These are phyloP conservation scores for Talaromyces stipitatus DNA, from an alignment of 495 filamentous ascomycete genomes.

Conservation along the genomic window DNA sequence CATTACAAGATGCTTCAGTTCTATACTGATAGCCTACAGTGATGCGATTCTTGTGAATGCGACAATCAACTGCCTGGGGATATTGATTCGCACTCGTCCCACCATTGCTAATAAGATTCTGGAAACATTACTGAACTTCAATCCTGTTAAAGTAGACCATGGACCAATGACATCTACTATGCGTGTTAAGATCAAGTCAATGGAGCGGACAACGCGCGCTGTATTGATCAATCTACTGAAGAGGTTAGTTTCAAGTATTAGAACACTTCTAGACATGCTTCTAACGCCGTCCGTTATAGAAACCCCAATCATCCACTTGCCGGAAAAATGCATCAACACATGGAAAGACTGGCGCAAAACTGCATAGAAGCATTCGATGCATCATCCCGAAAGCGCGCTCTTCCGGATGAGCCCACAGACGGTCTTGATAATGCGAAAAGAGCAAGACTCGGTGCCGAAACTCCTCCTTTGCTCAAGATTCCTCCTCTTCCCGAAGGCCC, in stretches of 20 bases:
- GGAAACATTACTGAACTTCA: slow-evolving; percentile 79
- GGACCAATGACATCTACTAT: slow-evolving; percentile 68
- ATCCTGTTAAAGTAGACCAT: slow-evolving; percentile 71
- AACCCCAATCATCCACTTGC: slow-evolving; percentile 61
- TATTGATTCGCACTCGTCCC: slow-evolving; percentile 71
- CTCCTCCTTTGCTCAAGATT: slow-evolving; percentile 44
- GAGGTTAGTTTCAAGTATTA: slow-evolving; percentile 42
- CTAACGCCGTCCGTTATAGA: slow-evolving; percentile 28
- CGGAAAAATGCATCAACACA: slow-evolving; percentile 69
- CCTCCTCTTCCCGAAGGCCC: slow-evolving; percentile 66
- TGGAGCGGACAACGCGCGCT: slow-evolving; percentile 84
- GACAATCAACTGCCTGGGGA: slow-evolving; percentile 78
- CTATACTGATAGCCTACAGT: slow-evolving; percentile 23
- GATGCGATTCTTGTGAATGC: slow-evolving; percentile 87
- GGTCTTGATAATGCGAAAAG: slow-evolving; percentile 64
- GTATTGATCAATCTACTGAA: slow-evolving; percentile 73
- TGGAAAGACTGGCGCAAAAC: slow-evolving; percentile 68
- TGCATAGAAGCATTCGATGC: slow-evolving; percentile 67
- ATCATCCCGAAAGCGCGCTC: slow-evolving; percentile 63
- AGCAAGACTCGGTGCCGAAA: slow-evolving; percentile 53
- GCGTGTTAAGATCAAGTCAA: slow-evolving; percentile 78
- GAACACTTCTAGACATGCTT: slow-evolving; percentile 3
- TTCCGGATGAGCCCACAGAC: slow-evolving; percentile 58
- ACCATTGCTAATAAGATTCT: slow-evolving; percentile 78
- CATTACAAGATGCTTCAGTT: not conserved